A percentile compares a stretch with the other conserved stretches of the same genome.
phyloP scores from a whole-genome alignment of 2,329 filamentous ascomycete genomes.

The Ambrosiella xylebori region DNA sequence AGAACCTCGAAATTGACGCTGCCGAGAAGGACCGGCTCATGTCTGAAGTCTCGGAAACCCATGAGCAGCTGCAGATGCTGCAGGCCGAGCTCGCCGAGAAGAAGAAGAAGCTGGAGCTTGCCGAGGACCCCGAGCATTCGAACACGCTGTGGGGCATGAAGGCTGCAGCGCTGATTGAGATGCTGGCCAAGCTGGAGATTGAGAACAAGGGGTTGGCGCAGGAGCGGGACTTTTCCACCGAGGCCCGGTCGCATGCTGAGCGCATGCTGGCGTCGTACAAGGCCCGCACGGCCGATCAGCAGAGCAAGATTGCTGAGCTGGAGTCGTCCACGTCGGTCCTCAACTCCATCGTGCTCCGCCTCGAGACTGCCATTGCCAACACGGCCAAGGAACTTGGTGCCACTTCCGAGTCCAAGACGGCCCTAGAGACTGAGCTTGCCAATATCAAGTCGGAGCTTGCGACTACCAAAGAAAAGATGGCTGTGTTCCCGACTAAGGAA shows the following conservation, averaged over 20 bases:
- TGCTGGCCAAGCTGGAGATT: conserved; percentile 8
- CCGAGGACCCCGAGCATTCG: conserved; percentile 7
- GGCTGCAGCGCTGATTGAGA: conserved; percentile 4
- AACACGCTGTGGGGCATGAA: conserved; percentile 9
- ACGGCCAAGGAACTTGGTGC: neutral
- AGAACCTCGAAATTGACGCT: conserved; percentile 7
- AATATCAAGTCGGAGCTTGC: conserved; percentile 1
- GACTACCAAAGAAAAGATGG: conserved; percentile 1
- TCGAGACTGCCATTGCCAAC: neutral
- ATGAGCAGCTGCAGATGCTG: conserved; percentile 6
- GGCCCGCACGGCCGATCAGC: neutral
- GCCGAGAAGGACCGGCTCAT: conserved; percentile 9
- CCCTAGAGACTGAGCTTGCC: conserved; percentile 6
- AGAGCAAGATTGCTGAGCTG: conserved; percentile 8
- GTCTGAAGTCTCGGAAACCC: neutral
- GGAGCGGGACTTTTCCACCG: neutral
- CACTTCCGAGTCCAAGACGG: neutral
- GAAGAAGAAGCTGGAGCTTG: conserved; percentile 50
- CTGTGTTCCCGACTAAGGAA: neutral
- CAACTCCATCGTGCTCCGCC: neutral
- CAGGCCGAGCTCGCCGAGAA: conserved; percentile 7
- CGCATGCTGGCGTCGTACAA: conserved; percentile 4
- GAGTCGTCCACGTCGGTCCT: conserved; percentile 1
- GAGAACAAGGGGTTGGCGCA: conserved; percentile 7
- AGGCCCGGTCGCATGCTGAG: conserved; percentile 1